Conservation (phyloP, 2,329 filamentous ascomycete genomes). For the Arthrinium phaeospermum region DNA sequence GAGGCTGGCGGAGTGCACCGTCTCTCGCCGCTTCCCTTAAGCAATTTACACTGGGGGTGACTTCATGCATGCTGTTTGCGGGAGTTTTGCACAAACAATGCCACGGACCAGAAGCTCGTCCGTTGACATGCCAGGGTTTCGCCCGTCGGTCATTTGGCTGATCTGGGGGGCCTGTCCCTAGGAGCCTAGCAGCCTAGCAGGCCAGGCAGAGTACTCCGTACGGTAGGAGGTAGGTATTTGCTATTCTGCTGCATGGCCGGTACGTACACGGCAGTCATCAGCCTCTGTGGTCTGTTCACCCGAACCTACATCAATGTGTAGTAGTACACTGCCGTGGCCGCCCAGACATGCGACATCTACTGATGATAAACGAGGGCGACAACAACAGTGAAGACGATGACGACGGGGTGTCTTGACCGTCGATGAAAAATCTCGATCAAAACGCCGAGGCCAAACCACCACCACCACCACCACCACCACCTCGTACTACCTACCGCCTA, state of each 20-base stretch:
- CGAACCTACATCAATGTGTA: neutral
- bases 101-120: slow-evolving; percentile 25
- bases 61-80: slow-evolving; percentile 28
- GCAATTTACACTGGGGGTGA: slow-evolving; percentile 22
- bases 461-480: neutral
- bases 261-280: slow-evolving; percentile 15
- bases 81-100: slow-evolving; percentile 25
- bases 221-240: too few relatives aligned
- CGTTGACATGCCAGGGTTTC: slow-evolving; percentile 20
- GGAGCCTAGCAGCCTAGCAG: neutral
- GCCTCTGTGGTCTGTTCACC: slow-evolving; percentile 10
- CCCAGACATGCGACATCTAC: slow-evolving; percentile 2
- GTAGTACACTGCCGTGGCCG: slow-evolving; percentile 7
- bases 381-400: neutral
- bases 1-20: slow-evolving; percentile 31
- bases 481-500: neutral
- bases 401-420: neutral
- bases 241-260: neutral
- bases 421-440: slow-evolving; percentile 10
- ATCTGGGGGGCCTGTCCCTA: neutral
- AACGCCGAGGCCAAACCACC: slow-evolving; percentile 14
- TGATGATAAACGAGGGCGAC: neutral
- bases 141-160: slow-evolving; percentile 10
- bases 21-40: slow-evolving; percentile 17
- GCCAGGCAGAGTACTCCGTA: neutral